These are phyloP conservation scores for Phaeosphaeria sp. DNA, from an alignment of 2,329 filamentous ascomycete genomes.

Conservation along the genomic window DNA sequence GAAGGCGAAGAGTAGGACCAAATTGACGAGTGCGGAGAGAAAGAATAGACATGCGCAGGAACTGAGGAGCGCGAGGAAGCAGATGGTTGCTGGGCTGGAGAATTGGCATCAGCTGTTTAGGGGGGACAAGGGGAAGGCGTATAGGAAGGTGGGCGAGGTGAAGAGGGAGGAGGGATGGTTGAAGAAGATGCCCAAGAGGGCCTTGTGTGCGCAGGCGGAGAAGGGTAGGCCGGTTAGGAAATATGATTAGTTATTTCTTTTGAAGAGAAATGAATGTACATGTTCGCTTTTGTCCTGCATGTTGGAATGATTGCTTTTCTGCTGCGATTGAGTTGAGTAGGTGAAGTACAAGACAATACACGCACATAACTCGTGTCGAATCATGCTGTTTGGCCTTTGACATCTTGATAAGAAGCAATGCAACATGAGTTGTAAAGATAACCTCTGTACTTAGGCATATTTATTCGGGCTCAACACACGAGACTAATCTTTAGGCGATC, in stretches of 20 bases:
- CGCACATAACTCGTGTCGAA: background rate
- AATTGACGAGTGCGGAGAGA: conserved; percentile 40
- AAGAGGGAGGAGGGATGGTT: conserved; percentile 67
- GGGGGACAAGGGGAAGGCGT: conserved; percentile 74
- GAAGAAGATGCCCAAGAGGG: conserved; percentile 62
- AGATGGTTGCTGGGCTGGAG: conserved; percentile 70
- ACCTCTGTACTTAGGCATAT: too few relatives aligned
- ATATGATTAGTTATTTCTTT: conserved; percentile 26
- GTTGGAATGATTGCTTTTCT: too few relatives aligned
- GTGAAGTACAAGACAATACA: background rate
- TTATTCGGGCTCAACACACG: too few relatives aligned
- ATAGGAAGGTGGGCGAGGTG: conserved; percentile 79
- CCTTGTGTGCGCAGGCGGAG: conserved; percentile 74
- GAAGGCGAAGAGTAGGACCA: conserved; percentile 27
- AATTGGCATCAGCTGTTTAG: conserved; percentile 86
- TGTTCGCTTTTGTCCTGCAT: background rate
- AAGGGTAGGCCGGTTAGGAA: conserved; percentile 66
- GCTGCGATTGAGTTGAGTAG: too few relatives aligned
- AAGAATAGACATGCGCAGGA: conserved; percentile 68
- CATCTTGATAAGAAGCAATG: too few relatives aligned
- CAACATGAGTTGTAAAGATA: too few relatives aligned
- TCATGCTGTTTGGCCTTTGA: background rate
- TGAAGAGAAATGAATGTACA: background rate
- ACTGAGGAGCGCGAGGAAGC: conserved; percentile 65
- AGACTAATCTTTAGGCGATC: too few relatives aligned